Evolutionary conservation across 2,329 filamentous ascomycete genomes (phyloP).

Genomic region (Cladosporium halotolerans): DNA sequence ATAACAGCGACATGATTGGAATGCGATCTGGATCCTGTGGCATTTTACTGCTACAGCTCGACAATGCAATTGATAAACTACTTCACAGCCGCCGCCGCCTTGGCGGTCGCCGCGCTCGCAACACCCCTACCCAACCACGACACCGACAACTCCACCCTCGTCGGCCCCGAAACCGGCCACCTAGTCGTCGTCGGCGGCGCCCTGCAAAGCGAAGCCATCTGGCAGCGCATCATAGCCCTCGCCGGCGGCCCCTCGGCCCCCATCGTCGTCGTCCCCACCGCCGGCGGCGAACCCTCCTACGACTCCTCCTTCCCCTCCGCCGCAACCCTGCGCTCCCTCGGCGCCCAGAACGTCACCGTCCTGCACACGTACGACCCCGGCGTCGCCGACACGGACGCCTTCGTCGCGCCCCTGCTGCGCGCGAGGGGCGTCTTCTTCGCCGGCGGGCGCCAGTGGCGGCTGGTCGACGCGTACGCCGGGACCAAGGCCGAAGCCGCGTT

Average conservation of each 20-base stretch:
- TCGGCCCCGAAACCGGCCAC: conserved; percentile 18
- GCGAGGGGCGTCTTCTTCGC: conserved; percentile 20
- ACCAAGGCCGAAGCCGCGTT: conserved; percentile 18
- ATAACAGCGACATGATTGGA: background rate
- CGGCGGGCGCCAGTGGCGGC: conserved; percentile 21
- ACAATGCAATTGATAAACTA: background rate
- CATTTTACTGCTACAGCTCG: background rate
- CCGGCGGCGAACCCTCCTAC: conserved; percentile 18
- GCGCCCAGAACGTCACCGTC: conserved; percentile 18
- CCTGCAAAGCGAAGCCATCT: conserved; percentile 15
- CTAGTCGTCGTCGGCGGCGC: conserved; percentile 19
- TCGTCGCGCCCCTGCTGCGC: conserved; percentile 15
- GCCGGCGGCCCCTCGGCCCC: conserved; percentile 16
- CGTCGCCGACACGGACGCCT: conserved; percentile 18
- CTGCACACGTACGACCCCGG: conserved; percentile 20
- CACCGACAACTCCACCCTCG: background rate
- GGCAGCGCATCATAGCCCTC: conserved; percentile 18
- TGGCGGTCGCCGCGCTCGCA: background rate
- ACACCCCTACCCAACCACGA: background rate
- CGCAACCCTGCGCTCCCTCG: conserved; percentile 14
- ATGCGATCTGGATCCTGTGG: background rate
- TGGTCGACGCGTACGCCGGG: conserved; percentile 20
- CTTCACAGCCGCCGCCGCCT: background rate
- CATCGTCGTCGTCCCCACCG: conserved; percentile 19
- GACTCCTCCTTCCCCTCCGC: conserved; percentile 17